Conservation (phyloP, 352 stramenopile species). For the Globisporangium sylvaticum region DNA sequence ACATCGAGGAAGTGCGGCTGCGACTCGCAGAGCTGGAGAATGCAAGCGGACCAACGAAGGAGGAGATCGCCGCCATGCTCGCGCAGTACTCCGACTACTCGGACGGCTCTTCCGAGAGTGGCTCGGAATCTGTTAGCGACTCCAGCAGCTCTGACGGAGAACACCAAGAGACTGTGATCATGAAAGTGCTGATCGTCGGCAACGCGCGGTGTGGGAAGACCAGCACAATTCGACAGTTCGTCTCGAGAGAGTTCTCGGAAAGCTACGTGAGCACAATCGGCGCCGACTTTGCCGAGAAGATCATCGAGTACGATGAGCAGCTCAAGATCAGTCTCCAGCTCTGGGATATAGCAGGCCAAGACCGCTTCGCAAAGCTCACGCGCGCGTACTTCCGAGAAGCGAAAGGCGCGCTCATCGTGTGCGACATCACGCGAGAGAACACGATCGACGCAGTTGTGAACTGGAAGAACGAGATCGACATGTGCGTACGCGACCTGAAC, state of each 20-base stretch:
- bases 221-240: constrained; percentile 77
- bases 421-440: constrained; percentile 82
- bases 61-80: constrained; percentile 59
- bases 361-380: constrained; percentile 87
- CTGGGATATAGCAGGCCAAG: constrained; percentile 88
- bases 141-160: constrained; percentile 13
- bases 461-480: constrained; percentile 83
- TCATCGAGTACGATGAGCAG: constrained; percentile 54
- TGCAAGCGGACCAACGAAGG: constrained; percentile 34
- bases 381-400: constrained; percentile 81
- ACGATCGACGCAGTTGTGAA: constrained; percentile 81
- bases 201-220: constrained; percentile 89
- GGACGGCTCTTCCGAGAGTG: constrained; percentile 9
- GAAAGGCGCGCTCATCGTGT: constrained; percentile 82
- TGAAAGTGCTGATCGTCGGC: constrained; percentile 86
- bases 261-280: constrained; percentile 85
- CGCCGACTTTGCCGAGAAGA: constrained; percentile 84
- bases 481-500: constrained; percentile 50
- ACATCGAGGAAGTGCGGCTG: constrained; percentile 46
- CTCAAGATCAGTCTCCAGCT: constrained; percentile 70
- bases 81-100: constrained; percentile 47
- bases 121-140: constrained; percentile 10
- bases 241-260: constrained; percentile 67
- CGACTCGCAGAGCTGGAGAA: constrained; percentile 46
- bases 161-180: constrained; percentile 47